These are phyloP conservation scores for Kalaharituber pfeilii DNA, from an alignment of 2,329 filamentous ascomycete species.

Conservation along the genomic window DNA sequence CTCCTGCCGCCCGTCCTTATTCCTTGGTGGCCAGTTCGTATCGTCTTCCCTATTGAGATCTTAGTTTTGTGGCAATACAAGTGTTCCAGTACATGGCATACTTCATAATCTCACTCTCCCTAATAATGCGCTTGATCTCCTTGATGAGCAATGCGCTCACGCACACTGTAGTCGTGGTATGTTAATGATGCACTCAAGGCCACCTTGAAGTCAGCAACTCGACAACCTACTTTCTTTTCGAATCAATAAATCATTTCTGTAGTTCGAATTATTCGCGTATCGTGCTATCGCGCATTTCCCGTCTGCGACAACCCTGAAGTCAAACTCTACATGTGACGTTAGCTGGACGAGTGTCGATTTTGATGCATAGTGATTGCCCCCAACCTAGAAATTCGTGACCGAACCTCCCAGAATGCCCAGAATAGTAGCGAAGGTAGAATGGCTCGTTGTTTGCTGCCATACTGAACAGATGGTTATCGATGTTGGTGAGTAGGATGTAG, in stretches of 20 bases:
- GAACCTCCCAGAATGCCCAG: constrained; percentile 90
- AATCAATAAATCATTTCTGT: constrained; percentile 94
- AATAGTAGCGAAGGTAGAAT: constrained; percentile 97
- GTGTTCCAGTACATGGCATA: constrained; percentile 34
- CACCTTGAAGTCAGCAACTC: background rate
- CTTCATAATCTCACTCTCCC: constrained; percentile 95
- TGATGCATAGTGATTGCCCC: background rate
- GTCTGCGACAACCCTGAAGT: constrained; percentile 82
- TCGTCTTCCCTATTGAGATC: constrained; percentile 63
- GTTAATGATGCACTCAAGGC: background rate
- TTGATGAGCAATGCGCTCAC: constrained; percentile 79
- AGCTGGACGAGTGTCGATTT: background rate
- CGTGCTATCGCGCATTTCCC: constrained; percentile 82
- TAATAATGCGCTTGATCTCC: constrained; percentile 94
- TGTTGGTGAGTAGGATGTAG: background rate
- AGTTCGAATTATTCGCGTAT: constrained; percentile 99
- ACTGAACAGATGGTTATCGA: constrained; percentile 21
- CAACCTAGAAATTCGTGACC: constrained; percentile 93
- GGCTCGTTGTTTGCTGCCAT: constrained; percentile 54
- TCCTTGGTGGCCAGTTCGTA: constrained; percentile 96
- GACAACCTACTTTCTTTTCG: constrained; percentile 82
- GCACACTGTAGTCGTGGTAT: constrained; percentile 49
- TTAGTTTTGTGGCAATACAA: background rate
- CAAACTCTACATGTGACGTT: constrained; percentile 53
- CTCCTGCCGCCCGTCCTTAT: constrained; percentile 95